Evolutionary conservation across 163 green algal genomes (phyloP).

Genomic region (Coccomyxa subellipsoidea): DNA sequence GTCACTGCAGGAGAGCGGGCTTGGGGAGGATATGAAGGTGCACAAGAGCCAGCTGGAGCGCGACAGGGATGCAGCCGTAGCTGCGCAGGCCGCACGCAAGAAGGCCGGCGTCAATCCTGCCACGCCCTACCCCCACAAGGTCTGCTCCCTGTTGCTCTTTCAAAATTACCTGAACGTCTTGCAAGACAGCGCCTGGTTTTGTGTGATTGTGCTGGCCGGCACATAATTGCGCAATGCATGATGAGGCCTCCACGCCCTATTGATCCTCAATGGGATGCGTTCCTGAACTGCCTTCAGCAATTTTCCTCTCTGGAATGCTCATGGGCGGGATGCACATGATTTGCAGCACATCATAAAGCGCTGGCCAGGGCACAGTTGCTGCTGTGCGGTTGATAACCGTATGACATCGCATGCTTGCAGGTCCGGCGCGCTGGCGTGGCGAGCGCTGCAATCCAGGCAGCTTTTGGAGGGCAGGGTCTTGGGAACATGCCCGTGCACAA

Average conservation of each 20-base stretch:
- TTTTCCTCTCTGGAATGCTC: not conserved
- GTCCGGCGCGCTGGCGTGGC: not conserved
- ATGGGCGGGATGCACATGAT: not conserved
- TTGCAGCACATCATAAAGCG: not conserved
- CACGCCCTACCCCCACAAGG: not conserved
- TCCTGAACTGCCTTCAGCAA: not conserved
- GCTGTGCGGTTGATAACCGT: not conserved
- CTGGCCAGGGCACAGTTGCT: not conserved
- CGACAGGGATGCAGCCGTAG: not conserved
- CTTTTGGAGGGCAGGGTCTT: not conserved
- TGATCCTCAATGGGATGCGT: no score
- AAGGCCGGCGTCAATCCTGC: not conserved
- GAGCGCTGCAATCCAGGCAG: not conserved
- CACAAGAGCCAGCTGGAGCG: slow-evolving; percentile 14
- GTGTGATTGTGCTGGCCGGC: no score
- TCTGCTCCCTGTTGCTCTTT: not conserved
- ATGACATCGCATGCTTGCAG: not conserved
- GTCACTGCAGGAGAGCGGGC: not conserved
- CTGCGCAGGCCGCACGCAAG: not conserved
- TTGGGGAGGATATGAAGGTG: slow-evolving; percentile 11
- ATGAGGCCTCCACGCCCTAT: no score
- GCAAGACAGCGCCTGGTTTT: no score
- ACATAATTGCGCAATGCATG: no score
- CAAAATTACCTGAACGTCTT: no score
- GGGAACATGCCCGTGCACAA: slow-evolving; percentile 11